These are phyloP conservation scores for Ammopiptanthus mongolicus DNA, from an alignment of 306 rosid species.

Conservation along the genomic window DNA sequence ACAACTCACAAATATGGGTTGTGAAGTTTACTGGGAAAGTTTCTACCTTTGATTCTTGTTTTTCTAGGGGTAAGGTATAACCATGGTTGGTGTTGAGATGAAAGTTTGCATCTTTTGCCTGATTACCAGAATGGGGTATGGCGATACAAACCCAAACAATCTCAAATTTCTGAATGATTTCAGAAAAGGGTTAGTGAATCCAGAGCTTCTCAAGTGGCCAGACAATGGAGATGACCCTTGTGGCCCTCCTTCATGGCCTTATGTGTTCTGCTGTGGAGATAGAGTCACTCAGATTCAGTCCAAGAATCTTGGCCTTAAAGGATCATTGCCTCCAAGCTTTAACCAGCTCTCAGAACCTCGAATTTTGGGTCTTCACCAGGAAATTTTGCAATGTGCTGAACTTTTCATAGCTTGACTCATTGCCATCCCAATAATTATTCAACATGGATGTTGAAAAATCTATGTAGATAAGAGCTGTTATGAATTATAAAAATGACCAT, in stretches of 20 bases:
- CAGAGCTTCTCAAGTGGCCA: slow-evolving; percentile 74
- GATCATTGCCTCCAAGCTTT: slow-evolving; percentile 58
- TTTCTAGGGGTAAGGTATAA: not conserved
- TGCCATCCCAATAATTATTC: not conserved
- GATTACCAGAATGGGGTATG: slow-evolving; percentile 18
- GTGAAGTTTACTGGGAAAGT: slow-evolving; percentile 2
- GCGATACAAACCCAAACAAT: slow-evolving; percentile 56
- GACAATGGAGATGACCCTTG: slow-evolving; percentile 61
- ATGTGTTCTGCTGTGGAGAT: slow-evolving; percentile 54
- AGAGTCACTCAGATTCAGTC: slow-evolving; percentile 76
- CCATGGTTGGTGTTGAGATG: slow-evolving; percentile 26
- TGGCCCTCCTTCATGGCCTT: slow-evolving; percentile 71
- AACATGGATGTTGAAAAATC: not conserved
- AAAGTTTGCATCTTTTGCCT: slow-evolving; percentile 19
- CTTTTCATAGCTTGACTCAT: not conserved
- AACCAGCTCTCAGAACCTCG: slow-evolving; percentile 58
- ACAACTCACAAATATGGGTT: slow-evolving; percentile 24
- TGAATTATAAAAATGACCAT: not conserved
- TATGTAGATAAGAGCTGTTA: not conserved
- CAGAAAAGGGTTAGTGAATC: slow-evolving; percentile 55
- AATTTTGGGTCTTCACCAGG: slow-evolving; percentile 63
- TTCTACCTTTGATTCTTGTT: slow-evolving; percentile 7
- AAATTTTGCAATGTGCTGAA: not conserved
- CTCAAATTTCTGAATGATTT: slow-evolving; percentile 60
- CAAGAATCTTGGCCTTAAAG: slow-evolving; percentile 57